phyloP scores from a whole-genome alignment of 768 basidiomycete species.

The Trametopsis cervina region DNA sequence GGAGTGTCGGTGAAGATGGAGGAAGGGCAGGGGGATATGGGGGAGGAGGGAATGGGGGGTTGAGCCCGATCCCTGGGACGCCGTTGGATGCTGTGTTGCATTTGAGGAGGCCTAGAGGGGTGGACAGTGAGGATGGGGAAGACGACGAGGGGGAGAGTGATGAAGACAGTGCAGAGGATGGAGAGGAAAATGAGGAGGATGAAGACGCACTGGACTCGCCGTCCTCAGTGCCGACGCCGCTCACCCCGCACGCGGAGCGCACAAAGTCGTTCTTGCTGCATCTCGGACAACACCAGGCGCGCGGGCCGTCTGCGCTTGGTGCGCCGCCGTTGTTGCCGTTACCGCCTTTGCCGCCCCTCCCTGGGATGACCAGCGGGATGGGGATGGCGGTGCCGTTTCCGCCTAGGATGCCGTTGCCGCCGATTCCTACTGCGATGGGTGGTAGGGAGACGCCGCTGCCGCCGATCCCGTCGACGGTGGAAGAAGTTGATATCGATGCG shows the following conservation, averaged over 20 bases:
- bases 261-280: constrained; percentile 8
- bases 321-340: constrained; percentile 5
- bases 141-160: constrained; percentile 2
- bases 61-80: no score
- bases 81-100: no score
- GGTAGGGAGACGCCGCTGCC: constrained; percentile 5
- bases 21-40: no score
- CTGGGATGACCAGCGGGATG: background rate
- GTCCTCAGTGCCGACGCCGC: constrained; percentile 4
- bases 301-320: background rate
- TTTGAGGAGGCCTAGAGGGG: no score
- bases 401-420: constrained; percentile 6
- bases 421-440: no score
- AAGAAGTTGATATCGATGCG: background rate
- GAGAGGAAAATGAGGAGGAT: background rate
- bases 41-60: no score
- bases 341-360: background rate
- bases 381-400: background rate
- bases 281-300: constrained; percentile 3
- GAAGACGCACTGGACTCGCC: background rate
- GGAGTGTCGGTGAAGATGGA: no score
- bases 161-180: background rate
- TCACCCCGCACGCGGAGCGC: background rate
- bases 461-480: background rate
- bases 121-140: background rate